These are phyloP conservation scores for Pseudocohnilembus persalinus DNA, from an alignment of 169 alveolate species.

Conservation along the genomic window DNA sequence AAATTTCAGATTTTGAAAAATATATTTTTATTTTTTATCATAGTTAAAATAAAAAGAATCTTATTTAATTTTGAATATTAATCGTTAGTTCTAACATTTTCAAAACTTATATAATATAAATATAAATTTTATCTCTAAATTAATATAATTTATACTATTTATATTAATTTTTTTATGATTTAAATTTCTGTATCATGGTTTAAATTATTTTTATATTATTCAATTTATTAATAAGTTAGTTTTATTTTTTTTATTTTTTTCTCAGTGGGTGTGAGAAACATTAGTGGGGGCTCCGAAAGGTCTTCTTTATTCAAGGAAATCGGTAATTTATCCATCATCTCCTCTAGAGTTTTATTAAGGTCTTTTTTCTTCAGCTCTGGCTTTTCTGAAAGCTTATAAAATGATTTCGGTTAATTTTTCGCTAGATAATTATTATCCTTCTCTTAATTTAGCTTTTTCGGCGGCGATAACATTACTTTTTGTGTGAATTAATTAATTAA, in stretches of 20 bases:
- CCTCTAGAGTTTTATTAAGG: conserved; percentile 30
- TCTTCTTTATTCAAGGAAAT: conserved; percentile 46
- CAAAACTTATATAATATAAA: not conserved
- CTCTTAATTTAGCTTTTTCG: conserved; percentile 42
- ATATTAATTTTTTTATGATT: too few species aligned
- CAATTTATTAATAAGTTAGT: too few species aligned
- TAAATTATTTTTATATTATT: too few species aligned
- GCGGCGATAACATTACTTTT: conserved; percentile 29
- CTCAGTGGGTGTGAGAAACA: conserved; percentile 43
- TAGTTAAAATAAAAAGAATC: not conserved
- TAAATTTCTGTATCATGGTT: too few species aligned
- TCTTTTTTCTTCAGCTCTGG: conserved; percentile 40
- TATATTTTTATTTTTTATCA: too few species aligned
- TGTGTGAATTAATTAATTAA: not conserved
- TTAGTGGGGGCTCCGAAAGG: conserved; percentile 42
- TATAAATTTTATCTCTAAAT: too few species aligned
- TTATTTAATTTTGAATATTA: not conserved
- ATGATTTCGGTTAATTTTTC: conserved; percentile 45
- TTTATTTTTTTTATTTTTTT: too few species aligned
- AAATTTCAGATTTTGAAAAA: not conserved
- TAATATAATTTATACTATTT: too few species aligned
- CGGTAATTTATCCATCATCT: conserved; percentile 41
- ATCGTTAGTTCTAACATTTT: too few species aligned
- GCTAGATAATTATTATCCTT: conserved; percentile 35
- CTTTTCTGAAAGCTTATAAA: conserved; percentile 42